Conservation (phyloP, 2,329 filamentous ascomycete genomes). For the Venturia pyrina region DNA sequence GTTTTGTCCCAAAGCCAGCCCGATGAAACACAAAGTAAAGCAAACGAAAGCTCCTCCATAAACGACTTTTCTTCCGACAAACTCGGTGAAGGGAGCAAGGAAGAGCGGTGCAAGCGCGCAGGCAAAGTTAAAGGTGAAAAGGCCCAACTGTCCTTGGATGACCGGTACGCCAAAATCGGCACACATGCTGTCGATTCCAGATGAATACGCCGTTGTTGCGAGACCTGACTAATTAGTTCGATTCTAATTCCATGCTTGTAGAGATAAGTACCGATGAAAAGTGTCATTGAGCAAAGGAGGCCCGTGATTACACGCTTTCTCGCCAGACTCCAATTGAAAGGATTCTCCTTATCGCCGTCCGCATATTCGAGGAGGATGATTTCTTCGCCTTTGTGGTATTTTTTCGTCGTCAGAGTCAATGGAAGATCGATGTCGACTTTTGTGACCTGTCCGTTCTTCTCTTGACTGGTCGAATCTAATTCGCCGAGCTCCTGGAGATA, state of each 20-base stretch:
- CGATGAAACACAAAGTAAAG: slow-evolving; percentile 61
- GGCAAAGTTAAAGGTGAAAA: slow-evolving; percentile 72
- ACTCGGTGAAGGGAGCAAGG: slow-evolving; percentile 77
- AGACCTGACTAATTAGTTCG: neutral
- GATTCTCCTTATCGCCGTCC: slow-evolving; percentile 38
- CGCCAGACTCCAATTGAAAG: slow-evolving; percentile 40
- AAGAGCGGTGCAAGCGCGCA: slow-evolving; percentile 81
- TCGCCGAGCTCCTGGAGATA: slow-evolving; percentile 25
- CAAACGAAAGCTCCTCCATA: slow-evolving; percentile 65
- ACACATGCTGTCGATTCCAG: slow-evolving; percentile 38
- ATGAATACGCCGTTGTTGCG: slow-evolving; percentile 44
- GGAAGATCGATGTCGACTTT: slow-evolving; percentile 41
- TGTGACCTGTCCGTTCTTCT: slow-evolving; percentile 27
- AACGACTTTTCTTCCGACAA: slow-evolving; percentile 69
- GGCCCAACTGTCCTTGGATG: slow-evolving; percentile 47
- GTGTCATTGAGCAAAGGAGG: slow-evolving; percentile 42
- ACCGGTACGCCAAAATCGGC: slow-evolving; percentile 33
- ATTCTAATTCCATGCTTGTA: no score
- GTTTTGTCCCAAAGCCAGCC: slow-evolving; percentile 59
- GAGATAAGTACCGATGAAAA: slow-evolving; percentile 38
- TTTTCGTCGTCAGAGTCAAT: slow-evolving; percentile 34
- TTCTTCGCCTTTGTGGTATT: slow-evolving; percentile 32
- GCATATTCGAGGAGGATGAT: slow-evolving; percentile 38
- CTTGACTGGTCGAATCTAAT: slow-evolving; percentile 21
- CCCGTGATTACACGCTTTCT: slow-evolving; percentile 37